phyloP scores from a whole-genome alignment of 2,329 filamentous ascomycete species.

The Thermoascus crustaceus region DNA sequence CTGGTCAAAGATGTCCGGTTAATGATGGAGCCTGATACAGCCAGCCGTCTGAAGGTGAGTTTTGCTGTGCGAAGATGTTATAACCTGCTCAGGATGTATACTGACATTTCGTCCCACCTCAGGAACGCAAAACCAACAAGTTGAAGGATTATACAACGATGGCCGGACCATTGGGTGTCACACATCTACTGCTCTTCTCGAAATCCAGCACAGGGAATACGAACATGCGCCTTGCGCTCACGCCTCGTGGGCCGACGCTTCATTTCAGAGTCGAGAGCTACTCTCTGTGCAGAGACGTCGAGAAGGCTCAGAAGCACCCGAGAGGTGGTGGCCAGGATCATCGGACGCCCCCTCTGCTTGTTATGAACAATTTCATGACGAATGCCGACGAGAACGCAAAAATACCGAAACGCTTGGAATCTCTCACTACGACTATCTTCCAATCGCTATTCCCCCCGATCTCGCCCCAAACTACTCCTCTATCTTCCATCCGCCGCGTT shows the following conservation, averaged over 20 bases:
- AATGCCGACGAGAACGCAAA: constrained; percentile 48
- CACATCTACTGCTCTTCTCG: constrained; percentile 88
- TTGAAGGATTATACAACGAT: constrained; percentile 90
- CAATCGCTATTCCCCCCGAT: constrained; percentile 95
- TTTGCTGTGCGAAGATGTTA: background rate
- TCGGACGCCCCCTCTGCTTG: constrained; percentile 74
- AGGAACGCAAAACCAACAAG: constrained; percentile 78
- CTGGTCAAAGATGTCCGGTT: constrained; percentile 81
- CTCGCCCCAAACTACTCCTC: constrained; percentile 78
- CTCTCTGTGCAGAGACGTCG: constrained; percentile 84
- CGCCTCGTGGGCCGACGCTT: constrained; percentile 83
- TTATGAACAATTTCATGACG: constrained; percentile 94
- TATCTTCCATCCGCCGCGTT: constrained; percentile 87
- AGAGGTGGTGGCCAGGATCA: constrained; percentile 78
- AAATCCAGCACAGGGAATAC: constrained; percentile 84
- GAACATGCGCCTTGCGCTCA: constrained; percentile 78
- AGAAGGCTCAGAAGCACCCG: constrained; percentile 73
- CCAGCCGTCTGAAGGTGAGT: constrained; percentile 64
- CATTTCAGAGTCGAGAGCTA: constrained; percentile 94
- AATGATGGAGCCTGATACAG: constrained; percentile 95
- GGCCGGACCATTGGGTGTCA: constrained; percentile 87
- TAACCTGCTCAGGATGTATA: background rate
- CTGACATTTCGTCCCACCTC: constrained; percentile 6
- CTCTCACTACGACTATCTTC: constrained; percentile 86
- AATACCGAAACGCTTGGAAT: constrained; percentile 90